Evolutionary conservation across 768 basidiomycete species (phyloP), one percentile per base, ranked within the genome.

Genomic region (Aureoboletus auriporus): DNA sequence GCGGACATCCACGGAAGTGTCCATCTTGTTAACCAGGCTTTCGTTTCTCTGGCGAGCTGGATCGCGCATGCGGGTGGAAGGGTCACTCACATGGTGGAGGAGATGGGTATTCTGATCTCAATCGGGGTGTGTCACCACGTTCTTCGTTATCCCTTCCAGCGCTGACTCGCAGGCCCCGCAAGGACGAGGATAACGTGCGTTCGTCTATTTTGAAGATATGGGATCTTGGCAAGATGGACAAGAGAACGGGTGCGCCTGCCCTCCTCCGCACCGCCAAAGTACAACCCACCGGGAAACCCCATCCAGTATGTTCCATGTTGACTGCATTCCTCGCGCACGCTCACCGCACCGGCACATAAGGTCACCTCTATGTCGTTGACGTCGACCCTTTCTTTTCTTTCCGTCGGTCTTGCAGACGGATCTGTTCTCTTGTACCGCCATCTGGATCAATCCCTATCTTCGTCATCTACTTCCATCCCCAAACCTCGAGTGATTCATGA

Each of bases 331-430:
- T 16, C 39, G 14, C 39, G n/a, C 37, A 14, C 20, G 17, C 35
- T 53, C 35, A 46, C 41, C 42, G 3, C 28, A 7, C 14, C 38
- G 39, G 30, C 38, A 17, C 30, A 12, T 5, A 42, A 89, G 81
- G 82, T 94, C 10, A 83, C 90, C 2, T 80, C 86, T 2, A 72
- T 96, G 36, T 89, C 93, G 0, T 71, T 93, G 17, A 88, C 94
- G 0, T 70, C 80, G 6, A 77, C 78, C 14, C 74, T 96, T 4
- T 80, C 89, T 0, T 89, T 93, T 64, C 80, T 99, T 23, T 86
- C 94, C 6, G 79, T 98, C 35, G 96, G 94, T 12, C 79, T 98
- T n/a, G 93, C 84, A 6, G 94, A 97, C 60, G 96, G 96, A 23
- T 89, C 89, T 0, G 94, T 96, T 13, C 75, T 98, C 8, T 75